A percentile compares a stretch with the other conserved stretches of the same genome.
These are phyloP conservation scores for Trichoderma sp. DNA, from an alignment of 2,329 filamentous ascomycete species.

Conservation along the genomic window DNA sequence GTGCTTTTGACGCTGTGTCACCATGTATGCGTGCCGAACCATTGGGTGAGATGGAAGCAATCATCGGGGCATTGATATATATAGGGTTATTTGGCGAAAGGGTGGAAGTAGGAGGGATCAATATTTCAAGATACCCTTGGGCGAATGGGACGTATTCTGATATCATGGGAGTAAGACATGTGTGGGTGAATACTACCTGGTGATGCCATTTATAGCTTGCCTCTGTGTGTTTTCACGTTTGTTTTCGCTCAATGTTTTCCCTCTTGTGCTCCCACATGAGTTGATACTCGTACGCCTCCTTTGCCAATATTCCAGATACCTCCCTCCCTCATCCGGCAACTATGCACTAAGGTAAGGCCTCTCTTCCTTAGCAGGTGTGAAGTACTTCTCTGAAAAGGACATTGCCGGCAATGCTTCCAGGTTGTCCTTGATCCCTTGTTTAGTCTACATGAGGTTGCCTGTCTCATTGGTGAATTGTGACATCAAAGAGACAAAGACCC, in stretches of 20 bases:
- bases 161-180: slow-evolving; percentile 22
- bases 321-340: too few relatives aligned
- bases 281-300: too few relatives aligned
- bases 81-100: background rate
- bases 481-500: background rate
- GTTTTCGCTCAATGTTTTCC: background rate
- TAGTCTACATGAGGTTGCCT: background rate
- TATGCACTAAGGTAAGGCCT: too few relatives aligned
- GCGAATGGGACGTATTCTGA: slow-evolving; percentile 10
- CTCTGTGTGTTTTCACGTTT: background rate
- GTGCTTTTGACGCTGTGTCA: background rate
- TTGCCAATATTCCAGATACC: too few relatives aligned
- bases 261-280: too few relatives aligned
- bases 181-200: background rate
- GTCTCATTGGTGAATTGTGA: background rate
- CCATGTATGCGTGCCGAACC: background rate
- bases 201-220: background rate
- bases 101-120: background rate
- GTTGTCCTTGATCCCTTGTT: too few relatives aligned
- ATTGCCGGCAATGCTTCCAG: background rate
- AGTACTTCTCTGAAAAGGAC: too few relatives aligned
- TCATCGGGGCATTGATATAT: background rate
- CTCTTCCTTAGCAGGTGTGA: too few relatives aligned
- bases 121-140: slow-evolving; percentile 22
- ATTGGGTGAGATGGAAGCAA: background rate